Base-by-base conservation (phyloP, 106 monocot genomes). In the Platanthera zijinensis region DNA sequence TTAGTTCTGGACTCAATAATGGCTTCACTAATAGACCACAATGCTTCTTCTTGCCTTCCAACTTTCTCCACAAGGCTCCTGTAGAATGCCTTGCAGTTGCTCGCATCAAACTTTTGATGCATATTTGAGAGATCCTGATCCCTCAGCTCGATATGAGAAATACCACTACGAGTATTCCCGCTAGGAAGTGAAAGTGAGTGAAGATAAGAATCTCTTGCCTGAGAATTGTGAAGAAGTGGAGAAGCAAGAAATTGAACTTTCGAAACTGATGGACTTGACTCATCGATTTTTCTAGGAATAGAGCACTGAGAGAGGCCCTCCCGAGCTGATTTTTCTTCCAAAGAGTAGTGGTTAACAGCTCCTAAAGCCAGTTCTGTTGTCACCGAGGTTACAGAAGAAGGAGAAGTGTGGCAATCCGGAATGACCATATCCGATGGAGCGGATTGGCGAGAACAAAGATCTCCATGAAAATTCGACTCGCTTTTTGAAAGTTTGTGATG, bases 361-460 rank as follows among this genome's bases (percentile, higher is more conserved):
- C 84, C 93, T 52, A 96, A 75, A 25, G 82, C 84, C 84, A 96
- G 80, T 84, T 96, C 96, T 52, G 96, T 96, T 14, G 83, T 84
- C 15, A 99, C 89, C 51, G 94, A 84, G 56, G 82, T 83, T 19
- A 81, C 81, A 51, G 88, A 92, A 25, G 82, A 77, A 74, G 86
- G 90, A 39, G 88, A 92, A 74, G 72, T 78, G 74, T 61, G 79
- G 15, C 82, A 84, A 28, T 86, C 84, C 32, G 50, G 78, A 47
- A 74, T 61, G 50, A 68, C 72, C 15, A 63, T 32, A 57, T 77
- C 80, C 45, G 84, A 80, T 63, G 22, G 64, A 52, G 51, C 50
- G 59, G 48, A 49, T 71, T 76, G 82, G 10, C 22, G 77, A 72
- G 76, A 80, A 46, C 49, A 71, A 71, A 79, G 48, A 47, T 46